Evolutionary conservation across 495 filamentous ascomycete species (phyloP).

Genomic region (Penicillium silybi): DNA sequence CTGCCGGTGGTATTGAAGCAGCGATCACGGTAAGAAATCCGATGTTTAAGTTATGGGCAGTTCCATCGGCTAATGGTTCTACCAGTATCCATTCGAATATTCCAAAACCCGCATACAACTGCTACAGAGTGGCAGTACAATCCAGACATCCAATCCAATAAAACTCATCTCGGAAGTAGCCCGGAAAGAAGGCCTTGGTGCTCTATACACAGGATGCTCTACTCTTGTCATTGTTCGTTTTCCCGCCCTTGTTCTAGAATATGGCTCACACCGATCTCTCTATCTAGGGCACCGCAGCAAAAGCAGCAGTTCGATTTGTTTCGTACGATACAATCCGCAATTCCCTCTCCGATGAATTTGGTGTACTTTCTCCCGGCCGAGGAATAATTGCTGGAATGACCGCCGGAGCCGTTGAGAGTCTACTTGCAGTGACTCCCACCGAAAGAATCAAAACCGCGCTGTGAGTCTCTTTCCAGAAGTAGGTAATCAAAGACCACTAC

Average conservation of each 20-base stretch:
- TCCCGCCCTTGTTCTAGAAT: no score
- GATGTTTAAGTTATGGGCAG: no score
- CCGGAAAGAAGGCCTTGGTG: constrained; percentile 51
- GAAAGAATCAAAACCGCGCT: constrained; percentile 67
- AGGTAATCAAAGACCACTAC: no score
- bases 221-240: constrained; percentile 48
- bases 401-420: constrained; percentile 55
- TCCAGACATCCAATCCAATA: constrained; percentile 49
- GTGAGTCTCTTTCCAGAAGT: no score
- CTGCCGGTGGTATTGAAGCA: constrained; percentile 54
- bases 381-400: constrained; percentile 61
- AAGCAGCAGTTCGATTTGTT: constrained; percentile 64
- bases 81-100: constrained; percentile 63
- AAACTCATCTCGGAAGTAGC: constrained; percentile 46
- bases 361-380: constrained; percentile 48
- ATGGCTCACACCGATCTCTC: neutral
- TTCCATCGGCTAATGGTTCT: no score
- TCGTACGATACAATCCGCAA: constrained; percentile 63
- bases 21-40: constrained; percentile 50
- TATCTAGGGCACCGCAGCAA: constrained; percentile 50
- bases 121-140: constrained; percentile 39
- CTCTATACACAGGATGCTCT: constrained; percentile 62
- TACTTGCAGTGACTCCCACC: constrained; percentile 60
- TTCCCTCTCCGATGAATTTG: constrained; percentile 54
- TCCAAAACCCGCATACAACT: constrained; percentile 64